These are phyloP conservation scores for Neurospora sp. DNA, from an alignment of 495 filamentous ascomycete genomes.

Conservation along the genomic window DNA sequence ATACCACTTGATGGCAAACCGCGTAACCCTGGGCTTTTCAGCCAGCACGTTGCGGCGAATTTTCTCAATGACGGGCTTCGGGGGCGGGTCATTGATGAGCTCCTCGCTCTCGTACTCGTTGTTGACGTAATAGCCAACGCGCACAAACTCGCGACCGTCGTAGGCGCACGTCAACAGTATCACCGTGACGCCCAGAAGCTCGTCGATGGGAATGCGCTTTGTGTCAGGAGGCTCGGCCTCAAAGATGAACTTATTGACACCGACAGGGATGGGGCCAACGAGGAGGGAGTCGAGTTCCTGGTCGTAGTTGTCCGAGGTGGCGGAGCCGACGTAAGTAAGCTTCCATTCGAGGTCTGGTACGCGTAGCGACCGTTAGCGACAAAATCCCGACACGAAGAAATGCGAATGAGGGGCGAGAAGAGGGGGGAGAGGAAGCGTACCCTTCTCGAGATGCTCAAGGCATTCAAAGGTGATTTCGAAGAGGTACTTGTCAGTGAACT, in stretches of 20 bases:
- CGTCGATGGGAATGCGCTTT: slow-evolving; percentile 78
- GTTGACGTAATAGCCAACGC: slow-evolving; percentile 98
- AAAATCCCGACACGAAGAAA: neutral
- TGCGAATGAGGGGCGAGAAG: neutral
- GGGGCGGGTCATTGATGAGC: slow-evolving; percentile 74
- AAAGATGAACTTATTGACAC: slow-evolving; percentile 98
- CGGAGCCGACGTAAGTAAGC: slow-evolving; percentile 95
- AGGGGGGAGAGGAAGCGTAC: slow-evolving; percentile 32
- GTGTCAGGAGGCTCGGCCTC: slow-evolving; percentile 88
- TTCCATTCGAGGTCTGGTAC: slow-evolving; percentile 92
- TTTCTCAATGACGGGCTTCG: slow-evolving; percentile 84
- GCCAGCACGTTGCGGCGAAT: slow-evolving; percentile 86
- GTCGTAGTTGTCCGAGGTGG: slow-evolving; percentile 94
- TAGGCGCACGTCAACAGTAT: slow-evolving; percentile 95
- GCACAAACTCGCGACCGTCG: slow-evolving; percentile 91
- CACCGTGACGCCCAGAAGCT: slow-evolving; percentile 94
- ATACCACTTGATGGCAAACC: slow-evolving; percentile 99
- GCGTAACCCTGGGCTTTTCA: slow-evolving; percentile 92
- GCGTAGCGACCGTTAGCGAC: neutral
- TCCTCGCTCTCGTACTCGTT: slow-evolving; percentile 95
- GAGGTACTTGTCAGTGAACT: slow-evolving; percentile 78
- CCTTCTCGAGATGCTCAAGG: slow-evolving; percentile 82
- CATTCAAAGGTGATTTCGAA: slow-evolving; percentile 99
- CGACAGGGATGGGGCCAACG: slow-evolving; percentile 91
- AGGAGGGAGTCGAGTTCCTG: slow-evolving; percentile 96